Conservation (phyloP, 345 rosid species). For the Mercurialis annua region DNA sequence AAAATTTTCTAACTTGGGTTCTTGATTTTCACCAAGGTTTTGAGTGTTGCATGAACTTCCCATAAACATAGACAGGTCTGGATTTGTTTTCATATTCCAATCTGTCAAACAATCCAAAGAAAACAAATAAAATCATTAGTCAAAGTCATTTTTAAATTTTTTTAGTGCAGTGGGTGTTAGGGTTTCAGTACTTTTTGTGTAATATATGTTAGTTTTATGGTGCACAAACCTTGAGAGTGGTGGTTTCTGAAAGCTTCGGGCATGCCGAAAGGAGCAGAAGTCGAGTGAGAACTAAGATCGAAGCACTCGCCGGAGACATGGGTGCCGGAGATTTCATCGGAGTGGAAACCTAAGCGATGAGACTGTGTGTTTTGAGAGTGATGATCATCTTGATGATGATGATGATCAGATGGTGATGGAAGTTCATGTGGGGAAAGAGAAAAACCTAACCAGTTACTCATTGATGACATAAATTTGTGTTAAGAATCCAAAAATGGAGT, state of each 20-base stretch:
- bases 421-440: slow-evolving; percentile 26
- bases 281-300: slow-evolving; percentile 40
- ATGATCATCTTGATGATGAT: slow-evolving; percentile 8
- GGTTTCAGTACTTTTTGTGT: slow-evolving; percentile 23
- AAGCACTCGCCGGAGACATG: slow-evolving; percentile 49
- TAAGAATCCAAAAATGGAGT: background rate
- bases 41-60: slow-evolving; percentile 19
- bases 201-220: background rate
- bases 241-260: slow-evolving; percentile 63
- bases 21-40: slow-evolving; percentile 9
- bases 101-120: slow-evolving; percentile 14
- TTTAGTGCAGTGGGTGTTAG: background rate
- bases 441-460: slow-evolving; percentile 32
- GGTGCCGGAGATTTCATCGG: slow-evolving; percentile 17
- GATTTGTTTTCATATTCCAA: slow-evolving; percentile 33
- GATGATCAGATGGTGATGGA: slow-evolving; percentile 18
- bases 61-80: slow-evolving; percentile 30
- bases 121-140: background rate
- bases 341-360: slow-evolving; percentile 20
- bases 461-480: slow-evolving; percentile 17
- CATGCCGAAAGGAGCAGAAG: slow-evolving; percentile 51
- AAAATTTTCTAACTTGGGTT: slow-evolving; percentile 30
- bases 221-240: slow-evolving; percentile 53
- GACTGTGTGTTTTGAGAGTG: slow-evolving; percentile 27
- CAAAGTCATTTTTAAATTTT: background rate